Conservation (phyloP, 345 rosid genomes). For the Syzygium jambos region DNA sequence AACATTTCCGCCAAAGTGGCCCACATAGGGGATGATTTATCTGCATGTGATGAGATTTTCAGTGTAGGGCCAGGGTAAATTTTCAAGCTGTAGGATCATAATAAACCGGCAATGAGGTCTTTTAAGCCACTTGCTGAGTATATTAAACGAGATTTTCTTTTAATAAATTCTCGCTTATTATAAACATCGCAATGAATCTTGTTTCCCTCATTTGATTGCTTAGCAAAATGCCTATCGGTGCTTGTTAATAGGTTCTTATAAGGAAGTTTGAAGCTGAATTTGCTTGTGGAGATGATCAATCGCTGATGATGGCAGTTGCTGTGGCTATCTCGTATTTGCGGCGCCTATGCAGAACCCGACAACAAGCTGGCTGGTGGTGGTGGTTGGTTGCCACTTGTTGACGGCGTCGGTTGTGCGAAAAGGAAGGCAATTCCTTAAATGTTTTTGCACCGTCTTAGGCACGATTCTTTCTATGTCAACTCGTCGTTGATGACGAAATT, state of each 20-base stretch:
- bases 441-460: neutral
- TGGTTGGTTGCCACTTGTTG: neutral
- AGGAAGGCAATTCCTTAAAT: neutral
- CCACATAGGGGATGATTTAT: neutral
- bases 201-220: neutral
- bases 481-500: neutral
- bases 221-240: neutral
- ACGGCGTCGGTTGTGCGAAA: neutral
- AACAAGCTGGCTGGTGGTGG: neutral
- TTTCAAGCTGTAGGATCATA: neutral
- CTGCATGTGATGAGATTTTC: neutral
- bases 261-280: neutral
- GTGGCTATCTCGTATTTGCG: neutral
- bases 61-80: neutral
- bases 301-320: neutral
- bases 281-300: neutral
- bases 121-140: neutral
- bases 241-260: neutral
- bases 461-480: neutral
- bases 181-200: neutral
- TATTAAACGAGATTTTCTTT: neutral
- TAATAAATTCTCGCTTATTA: neutral
- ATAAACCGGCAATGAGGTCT: neutral
- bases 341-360: neutral
- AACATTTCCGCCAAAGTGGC: neutral